Evolutionary conservation across 805 yeast genomes (phyloP), one percentile per base, ranked within the genome.

Genomic region (Candida fluviatilis): DNA sequence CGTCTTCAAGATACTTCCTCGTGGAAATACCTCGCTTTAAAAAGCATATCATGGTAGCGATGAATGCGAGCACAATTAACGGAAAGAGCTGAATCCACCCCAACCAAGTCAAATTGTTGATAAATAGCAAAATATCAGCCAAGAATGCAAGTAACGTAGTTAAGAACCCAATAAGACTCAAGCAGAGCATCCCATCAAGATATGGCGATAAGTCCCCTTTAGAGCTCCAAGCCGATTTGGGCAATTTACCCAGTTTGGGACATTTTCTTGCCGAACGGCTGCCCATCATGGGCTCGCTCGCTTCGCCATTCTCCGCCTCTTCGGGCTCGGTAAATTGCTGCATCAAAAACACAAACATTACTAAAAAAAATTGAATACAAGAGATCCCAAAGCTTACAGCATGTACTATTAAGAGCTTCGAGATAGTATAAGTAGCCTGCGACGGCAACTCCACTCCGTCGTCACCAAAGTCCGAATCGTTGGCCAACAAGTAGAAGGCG

Each of bases 21-120:
- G 82, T 71, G 17, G 75, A 70, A 4, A 79, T 75, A 0, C 84
- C 73, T 48, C 96, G 67, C 52, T 90, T 77, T 67, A 83, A 71
- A 37, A 85, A 71, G 56, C 95, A 87, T 14, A 84, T 60, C 46
- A 82, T 55, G 2, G 88, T 73, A 1, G 87, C 80, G 19, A 78
- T 70, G 1, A 82, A 45, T 0, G 91, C 83, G 33, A 81, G 68
- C 23, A 82, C 57, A 2, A 83, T 74, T 0, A 93, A 76, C 1
- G 91, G 76, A 0, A 78, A 78, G 18, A 90, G 63, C 42, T 85
- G 74, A 36, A 84, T 64, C 97, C 97, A 91, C 18, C 96, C 96
- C 32, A 82, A 75, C 80, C 88, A 89, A 38, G 78, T 73, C 38
- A 91, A 62, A 52, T 80, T 78, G 2, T 90, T 85, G 1, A 82